Percentiles rank a stretch among this genome's conserved stretches.
These are phyloP conservation scores for Cladorrhinum samala DNA, from an alignment of 495 filamentous ascomycete species.

Conservation along the genomic window DNA sequence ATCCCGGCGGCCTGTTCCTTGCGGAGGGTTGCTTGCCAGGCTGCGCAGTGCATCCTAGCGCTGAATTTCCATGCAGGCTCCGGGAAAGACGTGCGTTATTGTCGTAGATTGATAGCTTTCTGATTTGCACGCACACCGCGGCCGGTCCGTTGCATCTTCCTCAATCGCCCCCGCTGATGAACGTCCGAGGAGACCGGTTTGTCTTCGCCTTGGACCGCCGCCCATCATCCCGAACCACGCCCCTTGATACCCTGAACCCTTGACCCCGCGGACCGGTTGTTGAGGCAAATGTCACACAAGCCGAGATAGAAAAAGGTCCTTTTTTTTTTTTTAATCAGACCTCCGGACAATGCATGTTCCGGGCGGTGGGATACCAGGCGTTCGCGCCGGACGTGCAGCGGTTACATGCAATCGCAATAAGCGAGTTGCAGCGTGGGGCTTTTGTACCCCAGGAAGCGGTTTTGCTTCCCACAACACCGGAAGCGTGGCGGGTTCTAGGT, in stretches of 20 bases:
- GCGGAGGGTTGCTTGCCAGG: not conserved
- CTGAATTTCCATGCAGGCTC: not conserved
- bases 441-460: slow-evolving; percentile 6
- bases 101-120: too few relatives aligned
- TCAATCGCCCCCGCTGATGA: not conserved
- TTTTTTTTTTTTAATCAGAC: not conserved
- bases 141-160: not conserved
- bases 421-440: slow-evolving; percentile 15
- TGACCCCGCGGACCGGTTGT: not conserved
- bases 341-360: slow-evolving; percentile 1
- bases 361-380: slow-evolving; percentile 6
- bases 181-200: not conserved
- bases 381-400: slow-evolving; percentile 11
- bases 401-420: slow-evolving; percentile 17
- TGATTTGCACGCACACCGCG: not conserved
- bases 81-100: too few relatives aligned
- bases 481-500: slow-evolving; percentile 17
- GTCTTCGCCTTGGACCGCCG: not conserved
- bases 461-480: slow-evolving; percentile 21
- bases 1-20: not conserved
- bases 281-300: not conserved
- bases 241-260: not conserved
- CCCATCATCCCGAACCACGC: not conserved
- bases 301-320: not conserved
- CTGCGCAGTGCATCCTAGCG: not conserved